Conservation (phyloP, 345 rosid genomes). For the Pugionium dolabratum region DNA sequence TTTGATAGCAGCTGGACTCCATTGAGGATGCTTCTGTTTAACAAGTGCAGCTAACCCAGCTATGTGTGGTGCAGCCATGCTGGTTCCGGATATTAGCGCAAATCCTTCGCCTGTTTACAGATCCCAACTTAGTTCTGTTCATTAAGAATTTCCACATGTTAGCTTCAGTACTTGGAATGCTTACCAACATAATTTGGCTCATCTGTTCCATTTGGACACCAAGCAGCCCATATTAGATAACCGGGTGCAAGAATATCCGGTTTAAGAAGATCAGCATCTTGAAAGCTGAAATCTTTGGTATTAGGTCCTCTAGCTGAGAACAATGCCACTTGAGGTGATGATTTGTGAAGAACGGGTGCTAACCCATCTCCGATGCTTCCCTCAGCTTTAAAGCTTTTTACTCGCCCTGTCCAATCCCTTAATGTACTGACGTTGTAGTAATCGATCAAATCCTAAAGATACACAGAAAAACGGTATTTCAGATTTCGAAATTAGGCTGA, state of each 20-base stretch:
- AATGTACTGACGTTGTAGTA: conserved; percentile 82
- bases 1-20: conserved; percentile 99
- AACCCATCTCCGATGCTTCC: conserved; percentile 96
- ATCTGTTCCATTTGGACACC: conserved; percentile 98
- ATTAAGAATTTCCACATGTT: conserved; percentile 8
- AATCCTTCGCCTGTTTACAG: conserved; percentile 84
- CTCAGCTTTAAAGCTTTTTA: conserved; percentile 75
- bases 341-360: conserved; percentile 85
- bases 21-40: conserved; percentile 90
- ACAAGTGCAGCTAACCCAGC: conserved; percentile 98
- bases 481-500: conserved; percentile 12
- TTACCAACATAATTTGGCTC: conserved; percentile 89
- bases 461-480: not conserved
- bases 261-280: conserved; percentile 98
- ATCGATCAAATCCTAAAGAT: conserved; percentile 79
- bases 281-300: conserved; percentile 87
- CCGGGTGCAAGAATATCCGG: conserved; percentile 99
- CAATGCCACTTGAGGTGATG: conserved; percentile 97
- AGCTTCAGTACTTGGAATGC: conserved; percentile 16
- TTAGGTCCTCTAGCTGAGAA: conserved; percentile 99
- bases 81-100: conserved; percentile 96
- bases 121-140: conserved; percentile 12
- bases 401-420: conserved; percentile 98
- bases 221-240: conserved; percentile 98
- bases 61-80: conserved; percentile 99